Evolutionary conservation across 2,329 filamentous ascomycete genomes (phyloP).

Genomic region (Aspergillus calidoustus): DNA sequence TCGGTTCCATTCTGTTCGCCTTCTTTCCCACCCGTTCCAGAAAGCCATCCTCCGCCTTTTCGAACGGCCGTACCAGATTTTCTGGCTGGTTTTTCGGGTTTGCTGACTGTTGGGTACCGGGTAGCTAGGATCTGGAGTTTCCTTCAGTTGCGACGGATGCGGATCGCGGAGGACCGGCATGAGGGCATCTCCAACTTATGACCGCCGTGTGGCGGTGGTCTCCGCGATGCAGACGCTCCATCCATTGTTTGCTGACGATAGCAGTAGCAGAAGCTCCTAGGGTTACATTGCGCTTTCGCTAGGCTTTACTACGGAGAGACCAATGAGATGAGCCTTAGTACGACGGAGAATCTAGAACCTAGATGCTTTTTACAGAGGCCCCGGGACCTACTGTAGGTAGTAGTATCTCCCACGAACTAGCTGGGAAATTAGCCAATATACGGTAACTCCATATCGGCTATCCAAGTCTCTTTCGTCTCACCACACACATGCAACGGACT

Average conservation of each 20-base stretch:
- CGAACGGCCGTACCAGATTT: background rate
- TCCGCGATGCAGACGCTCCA: background rate
- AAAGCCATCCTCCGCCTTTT: background rate
- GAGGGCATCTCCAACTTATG: background rate
- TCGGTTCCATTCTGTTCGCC: constrained; percentile 14
- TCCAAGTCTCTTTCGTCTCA: no score
- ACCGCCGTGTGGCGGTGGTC: background rate
- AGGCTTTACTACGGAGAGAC: background rate
- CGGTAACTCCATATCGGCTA: no score
- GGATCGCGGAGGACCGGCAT: background rate
- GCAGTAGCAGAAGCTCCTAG: background rate
- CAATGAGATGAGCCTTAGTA: no score
- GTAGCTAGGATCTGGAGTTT: background rate
- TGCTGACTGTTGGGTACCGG: background rate
- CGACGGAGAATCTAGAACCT: no score
- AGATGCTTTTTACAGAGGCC: no score
- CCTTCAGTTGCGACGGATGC: background rate
- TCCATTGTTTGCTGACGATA: background rate
- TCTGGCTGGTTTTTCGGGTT: background rate
- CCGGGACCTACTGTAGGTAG: no score
- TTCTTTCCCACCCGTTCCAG: constrained; percentile 1
- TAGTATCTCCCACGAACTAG: background rate
- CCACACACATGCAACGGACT: background rate
- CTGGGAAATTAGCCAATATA: background rate
- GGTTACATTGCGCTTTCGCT: background rate